Base-by-base conservation (phyloP, 352 stramenopile species). In the Phytopythium kandeliae region DNA sequence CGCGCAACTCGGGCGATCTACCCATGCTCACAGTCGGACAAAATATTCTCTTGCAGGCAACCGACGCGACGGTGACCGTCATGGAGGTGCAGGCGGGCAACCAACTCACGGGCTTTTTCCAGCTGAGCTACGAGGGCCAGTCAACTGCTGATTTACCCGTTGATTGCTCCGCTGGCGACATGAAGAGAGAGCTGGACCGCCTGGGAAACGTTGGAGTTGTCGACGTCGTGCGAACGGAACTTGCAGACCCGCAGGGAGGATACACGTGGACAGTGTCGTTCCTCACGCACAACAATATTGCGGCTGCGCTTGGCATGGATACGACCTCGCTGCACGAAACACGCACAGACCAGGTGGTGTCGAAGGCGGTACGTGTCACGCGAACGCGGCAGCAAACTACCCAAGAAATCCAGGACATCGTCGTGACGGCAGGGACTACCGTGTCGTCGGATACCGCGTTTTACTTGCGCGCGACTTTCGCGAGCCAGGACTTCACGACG, bases 201-300 rank as follows among this genome's bases (percentile, higher is more conserved):
- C 51, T 93, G 36, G 51, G 48, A 0, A 71, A 62, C 22, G 63
- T 87, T 4, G 80, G 80, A 0, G 71, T 63, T 2, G 28, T 96
- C 4, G 75, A 89, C 33, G 71, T 96, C 16, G 50, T 65, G 19
- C 74, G 90, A 15, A 73, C 77, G 4, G 48, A 35, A 3, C 69
- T 65, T 4, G 64, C 89, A 4, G 86, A 97, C 59, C 62, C 75
- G 6, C 81, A 97, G 55, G 81, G 80, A 6, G 91, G 92, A 0
- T 98, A 92, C 65, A 97, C 81, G 46, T 98, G 94, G 94, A 96
- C 83, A n/a, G 74, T 98, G 15, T 96, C 86, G 24, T 98, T 98
- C 54, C 61, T 96, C 37, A 92, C 79, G 15, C 43, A 69, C n/a
- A 74, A 78, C 52, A 85, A 84, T 3, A 53, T 62, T 1, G 30